A percentile compares a stretch with the other conserved stretches of the same genome.
Conservation (phyloP, 1,284 basidiomycete genomes). For the Sparassis latifolia region DNA sequence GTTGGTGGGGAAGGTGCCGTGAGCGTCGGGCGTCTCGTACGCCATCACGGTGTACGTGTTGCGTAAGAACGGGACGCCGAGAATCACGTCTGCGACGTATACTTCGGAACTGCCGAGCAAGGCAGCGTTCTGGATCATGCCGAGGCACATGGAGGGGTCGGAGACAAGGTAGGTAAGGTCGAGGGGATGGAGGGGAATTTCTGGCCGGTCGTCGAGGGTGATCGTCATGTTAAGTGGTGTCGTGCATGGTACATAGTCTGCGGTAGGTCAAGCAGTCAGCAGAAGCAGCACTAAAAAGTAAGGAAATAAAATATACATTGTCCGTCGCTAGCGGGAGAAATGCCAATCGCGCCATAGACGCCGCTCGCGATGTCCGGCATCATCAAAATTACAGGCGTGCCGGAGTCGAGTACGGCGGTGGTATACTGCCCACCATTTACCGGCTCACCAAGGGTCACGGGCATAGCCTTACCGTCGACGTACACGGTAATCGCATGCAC, state of each 20-base stretch:
- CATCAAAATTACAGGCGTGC: constrained; percentile 58
- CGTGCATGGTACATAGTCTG: constrained; percentile 66
- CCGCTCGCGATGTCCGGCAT: constrained; percentile 56
- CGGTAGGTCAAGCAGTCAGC: not conserved
- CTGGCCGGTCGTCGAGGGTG: constrained; percentile 47
- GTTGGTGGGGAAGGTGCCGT: constrained; percentile 37
- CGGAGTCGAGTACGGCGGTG: constrained; percentile 63
- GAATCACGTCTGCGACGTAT: constrained; percentile 53
- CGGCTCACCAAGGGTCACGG: constrained; percentile 31
- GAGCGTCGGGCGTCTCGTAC: constrained; percentile 39
- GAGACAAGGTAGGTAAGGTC: constrained; percentile 47
- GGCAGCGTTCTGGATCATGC: constrained; percentile 51
- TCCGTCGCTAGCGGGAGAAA: constrained; percentile 52
- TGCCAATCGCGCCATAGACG: constrained; percentile 70
- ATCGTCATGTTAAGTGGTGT: constrained; percentile 66
- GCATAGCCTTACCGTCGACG: constrained; percentile 35
- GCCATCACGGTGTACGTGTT: constrained; percentile 71
- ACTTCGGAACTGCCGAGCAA: constrained; percentile 14
- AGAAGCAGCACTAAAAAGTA: constrained; percentile 1
- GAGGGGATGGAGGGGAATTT: constrained; percentile 62
- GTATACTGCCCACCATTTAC: constrained; percentile 32
- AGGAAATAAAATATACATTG: constrained; percentile 41
- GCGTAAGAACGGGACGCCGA: constrained; percentile 70
- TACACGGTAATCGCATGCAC: constrained; percentile 56
- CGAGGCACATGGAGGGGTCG: constrained; percentile 45